Base-by-base conservation (phyloP, 2,329 filamentous ascomycete genomes). In the Sporothrix mexicana region DNA sequence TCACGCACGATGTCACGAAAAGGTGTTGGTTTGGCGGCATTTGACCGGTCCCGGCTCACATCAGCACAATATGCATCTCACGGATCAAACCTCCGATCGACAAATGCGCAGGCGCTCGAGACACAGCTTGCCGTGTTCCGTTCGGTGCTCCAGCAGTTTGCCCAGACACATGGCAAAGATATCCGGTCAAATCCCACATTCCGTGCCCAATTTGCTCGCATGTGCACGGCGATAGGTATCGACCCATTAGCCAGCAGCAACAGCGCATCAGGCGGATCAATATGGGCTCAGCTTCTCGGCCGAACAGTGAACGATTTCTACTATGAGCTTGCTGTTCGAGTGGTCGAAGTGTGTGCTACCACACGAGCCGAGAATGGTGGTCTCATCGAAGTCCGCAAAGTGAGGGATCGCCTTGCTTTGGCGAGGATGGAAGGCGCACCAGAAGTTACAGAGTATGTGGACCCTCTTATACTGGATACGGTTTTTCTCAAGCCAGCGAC, bases 291-390 rank as follows among this genome's bases (percentile, higher is more conserved):
- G 84, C 89, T 98, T 75, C 87, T 98, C 23, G 96, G 96, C 43
- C 90, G 92, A 74, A 94, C 91, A 78, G 95, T 99, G 77, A 97
- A 98, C 80, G 96, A 99, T 81, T 99, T 99, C 80, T 99, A 98
- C 84, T 98, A 98, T 81, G 95, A 97, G 84, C 89, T 99, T 62
- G 96, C 94, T 1, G 95, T 98, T n/a, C 88, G 93, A 68, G 93
- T 98, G 0, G 96, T 99, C 6, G 95, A 98, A 81, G 90, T 98
- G 8, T 99, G 96, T 80, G 87, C 94, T 6, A 90, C 91, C 70
- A 98, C 94, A 61, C 87, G 96, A 70, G 89, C 88, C 3, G 95
- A 98, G 82, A 99, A 99, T 80, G 96, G 96, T 7, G 96, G 96
- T 0, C 85, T 99, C 78, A 93, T 99, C 70, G 93, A 93, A 12